Evolutionary conservation across 2,329 filamentous ascomycete genomes (phyloP), one percentile per base, ranked within the genome.

Genomic region (Trichophyton benhamiae): DNA sequence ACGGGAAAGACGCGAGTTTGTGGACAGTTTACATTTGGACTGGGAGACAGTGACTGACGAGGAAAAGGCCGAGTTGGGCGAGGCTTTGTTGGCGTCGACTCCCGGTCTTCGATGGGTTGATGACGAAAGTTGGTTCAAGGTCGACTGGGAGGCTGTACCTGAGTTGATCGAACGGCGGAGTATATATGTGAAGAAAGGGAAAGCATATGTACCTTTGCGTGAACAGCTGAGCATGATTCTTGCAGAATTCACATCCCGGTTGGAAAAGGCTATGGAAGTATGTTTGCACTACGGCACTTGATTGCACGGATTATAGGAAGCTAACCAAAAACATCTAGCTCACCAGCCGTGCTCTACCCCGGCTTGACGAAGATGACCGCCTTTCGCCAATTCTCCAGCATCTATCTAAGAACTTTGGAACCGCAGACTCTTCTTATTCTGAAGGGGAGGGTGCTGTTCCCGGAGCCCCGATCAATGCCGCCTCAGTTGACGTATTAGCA

Each of bases 291-390:
- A 25, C 55, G 13, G 9, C 15, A 5, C 17, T n/a, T 46, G 13
- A 25, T 30, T 4, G 66, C 53, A 65, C 63, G 36, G 60, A 58
- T 58, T 61, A 42, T 65, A 30, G n/a, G 36, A 27, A 11, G 6
- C 59, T 55, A 55, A 60, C 22, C 33, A 20, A 25, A 42, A 44
- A 25, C n/a, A 13, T 15, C 2, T 64, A 91, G 86, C 80, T 95
- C 61, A 96, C 94, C 6, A 87, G 91, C n/a, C 87, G 91, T 60
- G 91, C 91, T 0, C 80, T 97, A 3, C 94, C 94, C 0, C 86
- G 91, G 9, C 83, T 99, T 41, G 94, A 99, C 71, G 94, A 99
- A 78, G 94, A 99, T 72, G 92, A 97, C 73, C 88, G 94, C 53
- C 82, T 99, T 15, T 82, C 83, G 0, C 87, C 87, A 0, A 88